Evolutionary conservation across 495 filamentous ascomycete genomes (phyloP).

Genomic region (Cladorrhinum samala): DNA sequence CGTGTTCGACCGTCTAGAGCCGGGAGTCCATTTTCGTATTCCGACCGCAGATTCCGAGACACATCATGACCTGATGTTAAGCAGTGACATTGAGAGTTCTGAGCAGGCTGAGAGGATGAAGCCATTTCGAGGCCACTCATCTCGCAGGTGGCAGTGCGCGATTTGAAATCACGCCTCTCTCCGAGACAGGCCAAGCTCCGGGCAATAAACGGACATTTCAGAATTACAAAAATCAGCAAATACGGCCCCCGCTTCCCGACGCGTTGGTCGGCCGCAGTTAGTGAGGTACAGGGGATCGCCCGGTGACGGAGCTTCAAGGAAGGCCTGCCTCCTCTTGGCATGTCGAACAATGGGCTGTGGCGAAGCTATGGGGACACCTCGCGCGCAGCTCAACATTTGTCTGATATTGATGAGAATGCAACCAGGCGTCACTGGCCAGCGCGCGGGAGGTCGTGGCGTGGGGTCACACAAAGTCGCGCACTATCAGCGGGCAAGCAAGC

Average conservation of each 20-base stretch:
- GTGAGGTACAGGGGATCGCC: constrained; percentile 1
- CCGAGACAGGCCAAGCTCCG: constrained; percentile 8
- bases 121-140: no score
- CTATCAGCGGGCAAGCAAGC: constrained; percentile 14
- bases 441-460: neutral
- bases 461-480: constrained; percentile 18
- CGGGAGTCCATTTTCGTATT: constrained; percentile 15
- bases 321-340: neutral
- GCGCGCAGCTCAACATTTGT: constrained; percentile 1
- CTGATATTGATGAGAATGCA: neutral
- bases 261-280: constrained; percentile 3
- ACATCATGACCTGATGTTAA: constrained; percentile 9
- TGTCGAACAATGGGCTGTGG: neutral
- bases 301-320: constrained; percentile 12
- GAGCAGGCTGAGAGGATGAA: no score
- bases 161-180: constrained; percentile 8
- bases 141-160: no score
- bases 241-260: no score
- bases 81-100: constrained; percentile 1
- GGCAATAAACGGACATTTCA: constrained; percentile 3
- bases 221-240: constrained; percentile 6
- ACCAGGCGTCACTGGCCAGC: neutral
- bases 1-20: constrained; percentile 15
- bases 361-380: neutral
- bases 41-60: neutral